phyloP scores from a whole-genome alignment of 768 basidiomycete species.

The Termitomyces sp. region DNA sequence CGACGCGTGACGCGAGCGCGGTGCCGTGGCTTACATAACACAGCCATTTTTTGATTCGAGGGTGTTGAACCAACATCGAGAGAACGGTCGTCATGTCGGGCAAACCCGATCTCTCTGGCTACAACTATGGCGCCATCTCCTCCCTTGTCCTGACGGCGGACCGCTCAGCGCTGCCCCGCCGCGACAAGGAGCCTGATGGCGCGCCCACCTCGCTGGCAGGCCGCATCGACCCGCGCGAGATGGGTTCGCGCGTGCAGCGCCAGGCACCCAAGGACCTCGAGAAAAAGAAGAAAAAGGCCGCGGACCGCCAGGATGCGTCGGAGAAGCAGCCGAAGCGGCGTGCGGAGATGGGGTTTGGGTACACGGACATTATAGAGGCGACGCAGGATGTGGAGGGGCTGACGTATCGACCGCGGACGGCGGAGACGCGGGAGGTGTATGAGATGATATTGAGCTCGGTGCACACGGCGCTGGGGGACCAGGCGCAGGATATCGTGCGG shows the following conservation, averaged over 20 bases:
- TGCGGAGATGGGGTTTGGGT: constrained; percentile 69
- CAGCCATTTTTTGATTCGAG: constrained; percentile 2
- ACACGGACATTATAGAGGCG: constrained; percentile 89
- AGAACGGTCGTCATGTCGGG: constrained; percentile 17
- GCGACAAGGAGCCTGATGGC: constrained; percentile 96
- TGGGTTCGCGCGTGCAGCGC: constrained; percentile 88
- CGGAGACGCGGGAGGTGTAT: constrained; percentile 93
- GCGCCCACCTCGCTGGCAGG: constrained; percentile 91
- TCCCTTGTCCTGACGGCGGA: constrained; percentile 94
- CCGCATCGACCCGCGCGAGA: constrained; percentile 81
- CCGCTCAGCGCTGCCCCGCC: constrained; percentile 69
- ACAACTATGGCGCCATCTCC: constrained; percentile 95
- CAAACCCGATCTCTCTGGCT: constrained; percentile 82
- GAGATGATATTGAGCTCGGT: constrained; percentile 84
- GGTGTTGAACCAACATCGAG: neutral
- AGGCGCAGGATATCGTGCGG: constrained; percentile 92
- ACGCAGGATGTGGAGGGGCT: constrained; percentile 92
- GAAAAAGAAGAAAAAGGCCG: constrained; percentile 89
- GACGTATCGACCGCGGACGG: constrained; percentile 87
- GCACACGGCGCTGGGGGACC: constrained; percentile 84
- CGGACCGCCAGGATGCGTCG: constrained; percentile 48
- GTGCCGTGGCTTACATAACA: constrained; percentile 1
- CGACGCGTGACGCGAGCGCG: neutral
- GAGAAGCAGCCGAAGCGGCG: constrained; percentile 60
- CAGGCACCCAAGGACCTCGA: constrained; percentile 83